phyloP scores from a whole-genome alignment of 1,284 basidiomycete genomes.

The Ceratobasidium sp. region DNA sequence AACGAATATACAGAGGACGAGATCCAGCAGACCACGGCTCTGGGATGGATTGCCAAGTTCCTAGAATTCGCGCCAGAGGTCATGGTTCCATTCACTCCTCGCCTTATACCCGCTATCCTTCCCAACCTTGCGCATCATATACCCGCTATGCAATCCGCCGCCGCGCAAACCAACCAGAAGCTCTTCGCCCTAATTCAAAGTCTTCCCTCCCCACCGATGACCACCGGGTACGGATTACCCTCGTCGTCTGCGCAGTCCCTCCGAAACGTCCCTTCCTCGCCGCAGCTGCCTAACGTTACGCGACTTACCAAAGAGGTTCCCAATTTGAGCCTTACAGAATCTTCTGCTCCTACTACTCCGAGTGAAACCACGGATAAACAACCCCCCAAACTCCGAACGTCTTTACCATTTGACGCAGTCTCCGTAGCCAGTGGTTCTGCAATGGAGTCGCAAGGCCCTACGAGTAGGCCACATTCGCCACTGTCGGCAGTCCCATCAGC shows the following conservation, averaged over 20 bases:
- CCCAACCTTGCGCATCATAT: constrained; percentile 95
- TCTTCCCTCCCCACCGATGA: constrained; percentile 78
- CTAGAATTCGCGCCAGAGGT: constrained; percentile 90
- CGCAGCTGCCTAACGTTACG: background rate
- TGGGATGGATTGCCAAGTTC: constrained; percentile 95
- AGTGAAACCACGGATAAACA: constrained; percentile 40
- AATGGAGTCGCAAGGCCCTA: constrained; percentile 60
- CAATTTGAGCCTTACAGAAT: constrained; percentile 33
- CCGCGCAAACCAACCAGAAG: constrained; percentile 87
- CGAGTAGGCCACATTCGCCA: constrained; percentile 54
- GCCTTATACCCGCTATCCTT: constrained; percentile 91
- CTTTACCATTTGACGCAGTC: constrained; percentile 26
- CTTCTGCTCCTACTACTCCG: constrained; percentile 45
- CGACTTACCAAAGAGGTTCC: constrained; percentile 4
- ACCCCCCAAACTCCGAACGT: constrained; percentile 24
- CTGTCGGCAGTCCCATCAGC: constrained; percentile 52
- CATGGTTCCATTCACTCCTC: constrained; percentile 94
- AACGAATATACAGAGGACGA: constrained; percentile 75
- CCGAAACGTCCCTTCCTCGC: constrained; percentile 26
- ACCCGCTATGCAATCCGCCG: constrained; percentile 88
- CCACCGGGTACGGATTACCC: constrained; percentile 47
- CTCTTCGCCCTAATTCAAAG: constrained; percentile 89
- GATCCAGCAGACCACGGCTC: constrained; percentile 88
- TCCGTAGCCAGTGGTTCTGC: constrained; percentile 52
- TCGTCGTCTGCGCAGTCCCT: constrained; percentile 27